A percentile compares a stretch with the other conserved stretches of the same genome.
Conservation (phyloP, 2,329 filamentous ascomycete species). For the Colletotrichum lentis region DNA sequence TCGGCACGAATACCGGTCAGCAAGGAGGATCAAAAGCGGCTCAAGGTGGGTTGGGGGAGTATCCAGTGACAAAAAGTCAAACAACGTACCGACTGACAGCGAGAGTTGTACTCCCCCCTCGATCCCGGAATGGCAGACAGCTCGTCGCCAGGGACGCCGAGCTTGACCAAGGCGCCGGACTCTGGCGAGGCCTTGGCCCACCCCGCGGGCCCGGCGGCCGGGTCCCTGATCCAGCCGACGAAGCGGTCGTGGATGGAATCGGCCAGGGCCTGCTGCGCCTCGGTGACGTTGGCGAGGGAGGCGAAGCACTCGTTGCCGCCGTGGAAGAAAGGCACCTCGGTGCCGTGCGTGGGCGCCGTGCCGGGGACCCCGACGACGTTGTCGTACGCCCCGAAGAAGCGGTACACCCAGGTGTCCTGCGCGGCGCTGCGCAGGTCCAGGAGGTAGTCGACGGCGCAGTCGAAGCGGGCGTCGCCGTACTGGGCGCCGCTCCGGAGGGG, state of each 20-base stretch:
- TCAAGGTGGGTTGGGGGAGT: too few relatives aligned
- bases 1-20: not conserved
- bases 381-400: constrained; percentile 54
- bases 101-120: constrained; percentile 46
- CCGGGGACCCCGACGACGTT: constrained; percentile 50
- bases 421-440: constrained; percentile 49
- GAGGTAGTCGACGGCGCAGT: constrained; percentile 53
- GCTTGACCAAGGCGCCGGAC: constrained; percentile 45
- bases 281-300: constrained; percentile 46
- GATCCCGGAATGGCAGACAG: constrained; percentile 43
- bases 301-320: constrained; percentile 55
- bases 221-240: constrained; percentile 55
- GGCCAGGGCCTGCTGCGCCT: constrained; percentile 51
- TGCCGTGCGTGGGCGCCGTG: constrained; percentile 49
- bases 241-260: constrained; percentile 54
- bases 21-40: not conserved
- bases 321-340: constrained; percentile 56
- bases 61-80: too few relatives aligned
- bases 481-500: constrained; percentile 53
- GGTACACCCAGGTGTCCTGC: constrained; percentile 55
- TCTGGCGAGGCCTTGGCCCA: constrained; percentile 48
- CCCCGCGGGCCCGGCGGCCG: constrained; percentile 49
- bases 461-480: constrained; percentile 57
- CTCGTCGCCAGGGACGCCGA: constrained; percentile 49
- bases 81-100: constrained; percentile 43